These are phyloP conservation scores for Moniliella sp. DNA, from an alignment of 1,284 basidiomycete genomes.

Conservation along the genomic window DNA sequence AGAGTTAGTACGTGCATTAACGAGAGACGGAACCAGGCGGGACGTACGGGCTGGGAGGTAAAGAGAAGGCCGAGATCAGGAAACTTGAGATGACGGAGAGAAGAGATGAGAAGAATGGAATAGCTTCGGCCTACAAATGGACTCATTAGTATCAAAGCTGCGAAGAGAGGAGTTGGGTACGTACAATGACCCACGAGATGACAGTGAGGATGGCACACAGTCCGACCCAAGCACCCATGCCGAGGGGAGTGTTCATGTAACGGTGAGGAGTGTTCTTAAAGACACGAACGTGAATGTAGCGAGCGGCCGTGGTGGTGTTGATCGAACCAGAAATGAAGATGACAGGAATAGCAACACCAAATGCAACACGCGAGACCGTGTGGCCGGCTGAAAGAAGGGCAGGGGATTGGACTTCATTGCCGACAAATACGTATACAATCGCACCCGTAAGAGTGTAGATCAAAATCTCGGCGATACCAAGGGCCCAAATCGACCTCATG, in stretches of 20 bases:
- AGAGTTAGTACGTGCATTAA: background rate
- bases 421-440: constrained; percentile 18
- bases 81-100: background rate
- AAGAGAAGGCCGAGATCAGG: background rate
- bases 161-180: background rate
- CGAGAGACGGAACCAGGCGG: constrained; percentile 14
- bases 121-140: background rate
- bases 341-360: constrained; percentile 5
- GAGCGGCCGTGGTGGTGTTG: constrained; percentile 17
- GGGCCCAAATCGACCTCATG: constrained; percentile 14
- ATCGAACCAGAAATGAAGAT: constrained; percentile 24
- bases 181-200: constrained; percentile 6
- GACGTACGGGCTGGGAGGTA: constrained; percentile 15
- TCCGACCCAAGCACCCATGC: constrained; percentile 12
- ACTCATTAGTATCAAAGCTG: background rate
- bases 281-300: constrained; percentile 13
- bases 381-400: constrained; percentile 13
- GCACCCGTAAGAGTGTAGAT: constrained; percentile 24
- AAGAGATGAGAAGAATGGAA: no score
- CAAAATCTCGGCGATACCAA: constrained; percentile 17
- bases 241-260: constrained; percentile 17
- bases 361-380: constrained; percentile 18
- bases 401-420: constrained; percentile 11
- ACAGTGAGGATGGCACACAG: constrained; percentile 3
- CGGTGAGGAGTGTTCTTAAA: constrained; percentile 15